phyloP scores from a whole-genome alignment of 2,329 filamentous ascomycete genomes.

The Colletotrichum kahawae region DNA sequence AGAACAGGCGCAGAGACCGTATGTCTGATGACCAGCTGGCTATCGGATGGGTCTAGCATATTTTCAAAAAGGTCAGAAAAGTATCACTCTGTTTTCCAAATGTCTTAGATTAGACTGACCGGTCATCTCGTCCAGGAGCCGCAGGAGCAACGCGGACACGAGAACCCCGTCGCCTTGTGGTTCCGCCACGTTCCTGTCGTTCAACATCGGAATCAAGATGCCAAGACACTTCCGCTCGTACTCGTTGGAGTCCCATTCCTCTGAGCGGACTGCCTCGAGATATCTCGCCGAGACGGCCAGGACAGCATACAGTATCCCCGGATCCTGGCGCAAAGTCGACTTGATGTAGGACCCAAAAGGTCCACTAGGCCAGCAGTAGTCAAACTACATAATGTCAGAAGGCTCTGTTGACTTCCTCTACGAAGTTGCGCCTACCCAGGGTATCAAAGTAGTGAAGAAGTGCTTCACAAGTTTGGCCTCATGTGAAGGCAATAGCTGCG shows the following conservation, averaged over 20 bases:
- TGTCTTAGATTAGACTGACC: neutral
- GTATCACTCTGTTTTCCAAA: neutral
- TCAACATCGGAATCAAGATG: neutral
- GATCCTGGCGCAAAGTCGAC: neutral
- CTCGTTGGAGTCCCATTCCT: neutral
- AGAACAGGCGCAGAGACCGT: neutral
- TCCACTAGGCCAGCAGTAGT: neutral
- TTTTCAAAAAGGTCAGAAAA: neutral
- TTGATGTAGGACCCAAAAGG: neutral
- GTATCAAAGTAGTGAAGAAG: neutral
- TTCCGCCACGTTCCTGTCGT: neutral
- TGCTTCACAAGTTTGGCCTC: neutral
- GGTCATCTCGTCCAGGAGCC: neutral
- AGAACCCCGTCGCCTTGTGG: neutral
- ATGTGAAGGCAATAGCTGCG: neutral
- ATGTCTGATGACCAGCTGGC: neutral
- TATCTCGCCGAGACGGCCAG: neutral
- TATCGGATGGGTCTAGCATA: neutral
- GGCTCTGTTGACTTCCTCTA: neutral
- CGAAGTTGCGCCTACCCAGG: neutral
- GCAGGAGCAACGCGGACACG: neutral
- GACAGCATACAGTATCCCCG: neutral
- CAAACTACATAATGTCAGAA: neutral
- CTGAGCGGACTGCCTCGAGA: neutral
- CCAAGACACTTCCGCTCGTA: neutral